Conservation (phyloP, 164 flowering plant genomes). For the Saururus chinensis region DNA sequence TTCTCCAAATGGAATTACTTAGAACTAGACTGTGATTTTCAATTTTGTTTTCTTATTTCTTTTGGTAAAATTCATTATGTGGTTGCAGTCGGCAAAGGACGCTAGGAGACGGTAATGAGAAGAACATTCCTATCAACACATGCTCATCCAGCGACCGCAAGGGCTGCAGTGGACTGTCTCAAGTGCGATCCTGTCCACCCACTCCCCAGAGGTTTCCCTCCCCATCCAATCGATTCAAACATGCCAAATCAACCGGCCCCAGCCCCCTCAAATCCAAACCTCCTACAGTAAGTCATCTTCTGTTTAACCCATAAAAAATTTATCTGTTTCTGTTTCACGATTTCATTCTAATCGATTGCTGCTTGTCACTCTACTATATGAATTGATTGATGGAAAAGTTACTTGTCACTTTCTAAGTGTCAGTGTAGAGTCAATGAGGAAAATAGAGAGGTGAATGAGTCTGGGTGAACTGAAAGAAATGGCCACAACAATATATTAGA, state of each 20-base stretch:
- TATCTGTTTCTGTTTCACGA: background rate
- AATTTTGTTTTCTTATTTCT: background rate
- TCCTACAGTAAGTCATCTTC: slow-evolving; percentile 18
- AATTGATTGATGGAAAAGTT: too few species aligned
- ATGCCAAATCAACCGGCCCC: slow-evolving; percentile 15
- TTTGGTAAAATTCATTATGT: background rate
- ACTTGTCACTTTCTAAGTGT: background rate
- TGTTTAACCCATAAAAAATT: background rate
- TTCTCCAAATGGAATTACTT: too few species aligned
- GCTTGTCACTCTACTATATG: background rate
- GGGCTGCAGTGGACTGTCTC: slow-evolving; percentile 7
- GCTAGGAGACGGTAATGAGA: slow-evolving; percentile 22
- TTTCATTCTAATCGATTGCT: background rate
- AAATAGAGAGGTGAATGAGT: too few species aligned
- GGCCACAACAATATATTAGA: too few species aligned
- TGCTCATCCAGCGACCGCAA: background rate
- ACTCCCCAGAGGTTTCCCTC: slow-evolving; percentile 71
- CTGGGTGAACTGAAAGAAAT: too few species aligned
- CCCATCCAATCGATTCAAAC: slow-evolving; percentile 14
- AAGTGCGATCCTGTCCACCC: slow-evolving; percentile 58
- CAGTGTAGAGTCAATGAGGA: too few species aligned
- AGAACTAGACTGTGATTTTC: too few species aligned
- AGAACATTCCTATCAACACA: slow-evolving; percentile 6
- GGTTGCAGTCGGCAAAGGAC: slow-evolving; percentile 15
- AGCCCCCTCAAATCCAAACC: slow-evolving; percentile 29